Evolutionary conservation across 495 filamentous ascomycete species (phyloP).

Genomic region (Hypoxylon perforatum): DNA sequence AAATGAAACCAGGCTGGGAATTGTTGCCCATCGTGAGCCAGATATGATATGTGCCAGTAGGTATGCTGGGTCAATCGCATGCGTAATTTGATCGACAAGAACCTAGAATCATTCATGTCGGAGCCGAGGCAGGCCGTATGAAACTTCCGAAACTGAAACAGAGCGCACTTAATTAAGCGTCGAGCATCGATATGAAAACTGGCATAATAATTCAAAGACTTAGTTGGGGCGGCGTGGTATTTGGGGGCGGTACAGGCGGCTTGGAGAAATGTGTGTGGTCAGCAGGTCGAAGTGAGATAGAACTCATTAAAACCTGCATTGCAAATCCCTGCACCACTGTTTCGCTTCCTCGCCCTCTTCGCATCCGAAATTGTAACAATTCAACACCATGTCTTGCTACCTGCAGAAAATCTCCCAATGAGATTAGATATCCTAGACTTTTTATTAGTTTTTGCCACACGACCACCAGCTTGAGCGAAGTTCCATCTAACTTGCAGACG

Average conservation of each 20-base stretch:
- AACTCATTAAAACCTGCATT: slow-evolving; percentile 25
- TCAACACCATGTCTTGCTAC: not conserved
- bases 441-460: slow-evolving; percentile 30
- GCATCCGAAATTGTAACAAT: slow-evolving; percentile 33
- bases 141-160: slow-evolving; percentile 13
- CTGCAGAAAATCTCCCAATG: too few species aligned
- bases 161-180: slow-evolving; percentile 7
- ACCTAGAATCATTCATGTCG: not conserved
- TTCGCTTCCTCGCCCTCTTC: not conserved
- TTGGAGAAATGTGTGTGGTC: slow-evolving; percentile 20
- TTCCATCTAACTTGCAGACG: slow-evolving; percentile 20
- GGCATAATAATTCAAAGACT: not conserved
- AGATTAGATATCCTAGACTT: slow-evolving; percentile 11
- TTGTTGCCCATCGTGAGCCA: not conserved
- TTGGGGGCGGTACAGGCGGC: too few species aligned
- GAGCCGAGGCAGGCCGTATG: slow-evolving; percentile 23
- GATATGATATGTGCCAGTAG: slow-evolving; percentile 10
- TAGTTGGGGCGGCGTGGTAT: slow-evolving; percentile 8
- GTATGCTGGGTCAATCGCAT: too few species aligned
- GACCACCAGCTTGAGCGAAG: slow-evolving; percentile 9
- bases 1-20: slow-evolving; percentile 11
- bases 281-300: slow-evolving; percentile 2
- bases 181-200: not conserved
- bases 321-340: slow-evolving; percentile 21
- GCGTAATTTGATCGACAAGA: too few species aligned